Evolutionary conservation across 176 grass and related monocot species (phyloP), one percentile per base, ranked within the genome.

Genomic region (Ensete ventricosum): DNA sequence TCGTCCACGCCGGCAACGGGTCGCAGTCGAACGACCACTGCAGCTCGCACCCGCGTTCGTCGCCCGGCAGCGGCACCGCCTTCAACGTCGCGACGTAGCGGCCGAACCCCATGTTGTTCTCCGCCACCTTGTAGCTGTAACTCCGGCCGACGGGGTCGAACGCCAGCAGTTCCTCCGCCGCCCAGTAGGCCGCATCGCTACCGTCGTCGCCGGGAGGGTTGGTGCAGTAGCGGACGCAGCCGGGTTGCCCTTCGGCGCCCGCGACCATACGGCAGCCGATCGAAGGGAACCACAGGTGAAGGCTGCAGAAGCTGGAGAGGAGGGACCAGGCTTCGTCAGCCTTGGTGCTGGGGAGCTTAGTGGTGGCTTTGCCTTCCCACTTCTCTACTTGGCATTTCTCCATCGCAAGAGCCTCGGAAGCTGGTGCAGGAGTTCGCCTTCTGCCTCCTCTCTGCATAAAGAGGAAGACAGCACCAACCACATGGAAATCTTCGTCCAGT

Each of bases 61-160:
- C 51, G 1, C 2, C 71, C 3, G 9, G 12, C 34, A 11, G 19
- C 1, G 19, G 69, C 8, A 64, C 34, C 52, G 88, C 54, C 34
- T 57, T 73, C 55, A 96, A 82, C 16, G 67, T 75, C 34, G 59
- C 79, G 55, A 85, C 81, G 80, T 96, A 96, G n/a, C 76, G 63
- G 19, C 85, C 74, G 53, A 96, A 86, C 6, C 88, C 92, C 81
- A 96, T 81, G 85, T 74, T 96, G 83, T 79, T 85, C 16, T 73
- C 86, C 52, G 83, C 53, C 63, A 96, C 79, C 54, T 72, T 26
- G 74, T 96, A 96, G 51, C 65, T 80, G 60, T 91, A 87, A 9
- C 84, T 73, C 25, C 81, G 64, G 34, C 57, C 73, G 1, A 19
- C 77, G 1, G 77, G 19, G 65, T 96, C 89, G 73, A 84, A 57